A percentile compares a stretch with the other conserved stretches of the same genome.
phyloP scores from a whole-genome alignment of 2,329 filamentous ascomycete genomes.

The Helotiales sp. region DNA sequence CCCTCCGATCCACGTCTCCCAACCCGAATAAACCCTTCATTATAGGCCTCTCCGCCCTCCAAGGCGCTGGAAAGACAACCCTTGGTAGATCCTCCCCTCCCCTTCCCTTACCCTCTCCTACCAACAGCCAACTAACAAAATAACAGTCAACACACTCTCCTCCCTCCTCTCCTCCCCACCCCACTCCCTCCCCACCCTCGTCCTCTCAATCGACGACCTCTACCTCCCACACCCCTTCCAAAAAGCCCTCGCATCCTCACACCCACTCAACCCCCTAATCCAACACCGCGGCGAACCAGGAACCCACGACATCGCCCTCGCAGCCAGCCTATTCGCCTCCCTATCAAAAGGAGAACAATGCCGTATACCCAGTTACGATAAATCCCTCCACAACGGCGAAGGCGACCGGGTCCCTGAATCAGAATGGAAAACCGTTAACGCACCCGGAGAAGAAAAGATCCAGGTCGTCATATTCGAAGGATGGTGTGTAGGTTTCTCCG shows the following conservation, averaged over 20 bases:
- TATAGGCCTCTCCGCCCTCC: slow-evolving; percentile 86
- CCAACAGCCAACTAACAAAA: no score
- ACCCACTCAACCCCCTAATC: slow-evolving; percentile 60
- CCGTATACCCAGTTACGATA: slow-evolving; percentile 65
- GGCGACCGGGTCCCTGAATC: slow-evolving; percentile 58
- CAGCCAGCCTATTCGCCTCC: slow-evolving; percentile 50
- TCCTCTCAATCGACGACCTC: slow-evolving; percentile 68
- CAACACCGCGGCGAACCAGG: slow-evolving; percentile 61
- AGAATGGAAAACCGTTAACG: slow-evolving; percentile 50
- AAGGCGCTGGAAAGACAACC: slow-evolving; percentile 91
- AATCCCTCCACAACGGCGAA: slow-evolving; percentile 60
- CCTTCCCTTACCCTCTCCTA: slow-evolving; percentile 46
- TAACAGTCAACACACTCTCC: slow-evolving; percentile 66
- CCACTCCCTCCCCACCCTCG: slow-evolving; percentile 57
- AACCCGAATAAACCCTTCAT: slow-evolving; percentile 79
- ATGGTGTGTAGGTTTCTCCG: slow-evolving; percentile 70
- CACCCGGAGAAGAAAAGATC: slow-evolving; percentile 26
- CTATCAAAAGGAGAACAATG: slow-evolving; percentile 47
- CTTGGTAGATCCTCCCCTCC: slow-evolving; percentile 67
- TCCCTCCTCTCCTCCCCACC: slow-evolving; percentile 46
- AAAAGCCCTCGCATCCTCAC: slow-evolving; percentile 48
- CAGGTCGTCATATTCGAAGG: slow-evolving; percentile 68
- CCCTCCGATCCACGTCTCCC: background rate
- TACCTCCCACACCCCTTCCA: slow-evolving; percentile 64
- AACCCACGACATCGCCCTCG: slow-evolving; percentile 65